A percentile compares a stretch with the other conserved stretches of the same genome.
Evolutionary conservation across 225 moss, liverwort and hornwort genomes (phyloP).

Genomic region (Antitrichia curtipendula): DNA sequence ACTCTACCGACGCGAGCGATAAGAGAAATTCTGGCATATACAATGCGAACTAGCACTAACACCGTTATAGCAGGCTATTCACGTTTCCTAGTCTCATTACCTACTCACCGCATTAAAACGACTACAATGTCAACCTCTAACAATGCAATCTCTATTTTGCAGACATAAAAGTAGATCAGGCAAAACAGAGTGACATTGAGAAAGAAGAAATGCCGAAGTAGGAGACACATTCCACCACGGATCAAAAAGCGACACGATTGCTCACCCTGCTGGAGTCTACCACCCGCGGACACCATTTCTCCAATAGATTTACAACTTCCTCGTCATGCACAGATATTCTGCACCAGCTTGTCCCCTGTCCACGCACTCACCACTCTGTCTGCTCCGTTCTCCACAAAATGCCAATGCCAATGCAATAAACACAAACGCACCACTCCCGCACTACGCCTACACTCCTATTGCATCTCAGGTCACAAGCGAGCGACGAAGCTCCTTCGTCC

Average conservation of each 20-base stretch:
- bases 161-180: neutral
- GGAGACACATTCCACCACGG: neutral
- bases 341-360: neutral
- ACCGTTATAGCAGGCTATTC: neutral
- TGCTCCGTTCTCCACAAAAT: neutral
- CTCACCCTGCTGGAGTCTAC: slow-evolving; percentile 37
- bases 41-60: neutral
- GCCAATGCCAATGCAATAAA: slow-evolving; percentile 6
- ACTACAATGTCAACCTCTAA: neutral
- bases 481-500: neutral
- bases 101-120: neutral
- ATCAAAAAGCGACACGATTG: neutral
- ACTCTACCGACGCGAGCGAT: neutral
- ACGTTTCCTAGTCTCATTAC: neutral
- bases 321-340: slow-evolving; percentile 31
- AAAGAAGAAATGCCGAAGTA: neutral
- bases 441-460: neutral
- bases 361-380: neutral
- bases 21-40: neutral
- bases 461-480: neutral
- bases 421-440: neutral
- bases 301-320: slow-evolving; percentile 4
- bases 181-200: neutral
- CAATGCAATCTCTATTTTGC: neutral
- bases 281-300: slow-evolving; percentile 33